Evolutionary conservation across 2,329 filamentous ascomycete genomes (phyloP), one percentile per base, ranked within the genome.

Genomic region (Neofusicoccum ribis): DNA sequence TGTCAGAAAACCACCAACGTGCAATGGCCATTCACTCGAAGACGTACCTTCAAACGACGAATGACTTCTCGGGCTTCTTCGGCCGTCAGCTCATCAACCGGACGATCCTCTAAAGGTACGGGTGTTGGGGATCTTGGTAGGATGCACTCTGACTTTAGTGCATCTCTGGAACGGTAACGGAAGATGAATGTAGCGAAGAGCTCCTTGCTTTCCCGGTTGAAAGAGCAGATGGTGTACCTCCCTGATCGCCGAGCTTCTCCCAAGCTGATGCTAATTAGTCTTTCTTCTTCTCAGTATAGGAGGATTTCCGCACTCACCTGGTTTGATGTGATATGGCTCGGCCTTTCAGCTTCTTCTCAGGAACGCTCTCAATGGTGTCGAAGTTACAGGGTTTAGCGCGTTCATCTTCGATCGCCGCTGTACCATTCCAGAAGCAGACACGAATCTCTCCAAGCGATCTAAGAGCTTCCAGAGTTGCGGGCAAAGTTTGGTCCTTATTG

Each of bases 81-180:
- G 17, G 58, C 12, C n/a, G 69, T 67, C 14, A 72, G 50, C 1
- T 69, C 66, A 14, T 72, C 70, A 4, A 71, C 8, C 4, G 70
- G 66, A 23, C 70, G 50, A 8, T 72, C 65, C 39, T 74, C 68
- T 0, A 72, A 46, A 14, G 69, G 69, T n/a, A 68, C 61, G 1
- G 74, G 76, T 11, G 67, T 72, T 0, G 72, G 73, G 1, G 65
- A 70, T 9, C 72, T 70, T 1, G 70, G 72, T 14, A 79, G 72
- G 39, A 80, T 67, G 5, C 72, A 44, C 4, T 79, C 69, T 0
- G 71, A 68, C 65, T 78, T 71, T 0, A 80, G 68, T n/a, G 71
- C 66, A 9, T 67, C 72, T 73, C 23, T 52, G 5, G 72, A 73
- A 1, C 72, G 67, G 60, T 75, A 76, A 31, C 69, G 70, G 66